These are phyloP conservation scores for Fusarium duplospermum DNA, from an alignment of 2,329 filamentous ascomycete genomes.

Conservation along the genomic window DNA sequence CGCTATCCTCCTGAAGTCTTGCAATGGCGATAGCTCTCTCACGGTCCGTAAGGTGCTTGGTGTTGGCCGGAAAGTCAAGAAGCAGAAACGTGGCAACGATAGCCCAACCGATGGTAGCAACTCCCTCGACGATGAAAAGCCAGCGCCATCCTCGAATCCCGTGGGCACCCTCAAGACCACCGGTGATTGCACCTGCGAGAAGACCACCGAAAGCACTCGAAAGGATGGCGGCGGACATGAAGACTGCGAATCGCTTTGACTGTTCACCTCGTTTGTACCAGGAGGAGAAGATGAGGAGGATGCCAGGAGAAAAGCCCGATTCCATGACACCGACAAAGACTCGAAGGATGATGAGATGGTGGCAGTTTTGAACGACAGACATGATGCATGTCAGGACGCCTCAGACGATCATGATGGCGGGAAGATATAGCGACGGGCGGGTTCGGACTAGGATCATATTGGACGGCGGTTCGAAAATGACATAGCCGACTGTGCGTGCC, in stretches of 20 bases:
- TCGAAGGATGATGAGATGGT: conserved; percentile 48
- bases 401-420: conserved; percentile 71
- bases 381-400: conserved; percentile 45
- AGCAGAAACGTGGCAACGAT: conserved; percentile 72
- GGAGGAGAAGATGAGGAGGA: conserved; percentile 71
- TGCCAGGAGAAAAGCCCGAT: conserved; percentile 69
- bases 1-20: conserved; percentile 68
- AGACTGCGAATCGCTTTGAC: conserved; percentile 63
- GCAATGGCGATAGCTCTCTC: conserved; percentile 72
- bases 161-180: conserved; percentile 65
- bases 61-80: conserved; percentile 74
- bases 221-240: conserved; percentile 78
- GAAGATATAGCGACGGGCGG: conserved; percentile 72
- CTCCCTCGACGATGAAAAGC: conserved; percentile 68
- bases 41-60: conserved; percentile 59
- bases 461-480: conserved; percentile 72
- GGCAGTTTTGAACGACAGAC: conserved; percentile 44
- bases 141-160: conserved; percentile 60
- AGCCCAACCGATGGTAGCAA: conserved; percentile 71
- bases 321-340: conserved; percentile 68
- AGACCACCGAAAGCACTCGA: conserved; percentile 75
- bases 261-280: conserved; percentile 67
- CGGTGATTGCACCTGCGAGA: conserved; percentile 68
- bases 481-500: conserved; percentile 63
- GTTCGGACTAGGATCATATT: conserved; percentile 73